These are phyloP conservation scores for Cryptococcus jaspeensis DNA, from an alignment of 1,284 basidiomycete genomes.

Conservation along the genomic window DNA sequence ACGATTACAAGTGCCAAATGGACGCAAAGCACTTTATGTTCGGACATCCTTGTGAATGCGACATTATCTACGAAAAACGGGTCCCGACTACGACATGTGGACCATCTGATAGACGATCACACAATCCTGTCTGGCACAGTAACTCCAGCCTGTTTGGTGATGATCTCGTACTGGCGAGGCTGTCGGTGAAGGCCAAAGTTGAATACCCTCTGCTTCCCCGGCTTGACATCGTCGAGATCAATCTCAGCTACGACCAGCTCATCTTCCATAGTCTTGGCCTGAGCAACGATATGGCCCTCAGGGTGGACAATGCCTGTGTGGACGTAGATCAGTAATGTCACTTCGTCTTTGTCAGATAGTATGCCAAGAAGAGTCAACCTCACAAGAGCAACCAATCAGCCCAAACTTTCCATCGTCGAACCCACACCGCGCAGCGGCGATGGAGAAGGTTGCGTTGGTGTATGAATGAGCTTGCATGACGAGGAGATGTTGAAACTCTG, in stretches of 20 bases:
- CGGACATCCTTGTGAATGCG: too few relatives aligned
- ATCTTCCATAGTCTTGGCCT: slow-evolving; percentile 25
- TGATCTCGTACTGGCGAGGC: neutral
- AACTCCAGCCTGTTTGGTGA: slow-evolving; percentile 1
- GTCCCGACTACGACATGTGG: too few relatives aligned
- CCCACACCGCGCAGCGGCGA: neutral
- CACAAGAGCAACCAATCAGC: slow-evolving; percentile 1
- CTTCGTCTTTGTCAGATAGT: too few relatives aligned
- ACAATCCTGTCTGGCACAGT: neutral
- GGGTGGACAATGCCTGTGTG: slow-evolving; percentile 25
- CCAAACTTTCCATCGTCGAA: slow-evolving; percentile 1
- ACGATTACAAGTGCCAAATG: too few relatives aligned
- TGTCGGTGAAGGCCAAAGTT: slow-evolving; percentile 3
- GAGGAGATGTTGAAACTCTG: too few relatives aligned
- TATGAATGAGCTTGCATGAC: neutral
- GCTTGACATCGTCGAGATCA: slow-evolving; percentile 23
- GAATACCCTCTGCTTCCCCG: slow-evolving; percentile 19
- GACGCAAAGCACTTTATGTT: too few relatives aligned
- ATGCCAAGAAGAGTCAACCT: neutral
- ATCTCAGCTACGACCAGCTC: slow-evolving; percentile 26
- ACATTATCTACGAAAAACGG: too few relatives aligned
- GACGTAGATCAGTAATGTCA: too few relatives aligned
- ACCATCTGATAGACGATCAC: too few relatives aligned
- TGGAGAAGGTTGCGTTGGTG: neutral
- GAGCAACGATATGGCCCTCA: slow-evolving; percentile 25